Evolutionary conservation across 768 basidiomycete species (phyloP), one percentile per base, ranked within the genome.

Genomic region (Pleurotus sapidus): DNA sequence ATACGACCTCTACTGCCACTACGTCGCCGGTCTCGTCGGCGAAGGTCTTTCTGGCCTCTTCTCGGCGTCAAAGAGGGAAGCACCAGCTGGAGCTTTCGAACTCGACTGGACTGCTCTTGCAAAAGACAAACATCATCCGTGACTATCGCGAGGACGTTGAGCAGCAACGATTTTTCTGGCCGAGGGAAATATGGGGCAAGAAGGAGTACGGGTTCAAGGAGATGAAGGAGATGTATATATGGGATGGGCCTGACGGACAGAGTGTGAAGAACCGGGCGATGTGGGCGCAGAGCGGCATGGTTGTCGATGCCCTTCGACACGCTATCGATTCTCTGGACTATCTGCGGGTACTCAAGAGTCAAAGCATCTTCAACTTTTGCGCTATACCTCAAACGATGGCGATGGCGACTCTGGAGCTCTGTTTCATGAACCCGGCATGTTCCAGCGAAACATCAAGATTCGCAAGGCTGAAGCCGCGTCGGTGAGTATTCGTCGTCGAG

Each of bases 101-200:
- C 74, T 89, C 89, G 8, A 93, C 97, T 88, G 96, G 96, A 15
- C 80, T 94, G 27, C 76, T 98, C 46, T 83, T 99, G 9, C 96
- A 99, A 71, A 99, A 99, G 74, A 97, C 95, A 24, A 99, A 99
- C 71, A 97, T 99, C 71, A 92, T 94, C 55, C 91, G 96, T 58
- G 96, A 99, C 72, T 92, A 84, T 75, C 84, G 89, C 45, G 96
- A 99, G 71, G 96, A 99, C 69, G 80, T 85, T 12, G 88, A 95
- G 43, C 81, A 95, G 23, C 76, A 79, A 6, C 84, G 96, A 43
- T 89, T 82, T 67, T 98, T 98, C 79, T 99, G 97, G 95, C 96
- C 96, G 0, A 81, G 79, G 47, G 94, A 94, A 69, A 93, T 99
- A 46, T 98, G 93, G 93, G 85, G 79, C 4, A 77, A 77, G 56